A percentile compares a stretch with the other conserved stretches of the same genome.
These are phyloP conservation scores for Solanum gandarillasii DNA, from an alignment of 257 asterid genomes.

Conservation along the genomic window DNA sequence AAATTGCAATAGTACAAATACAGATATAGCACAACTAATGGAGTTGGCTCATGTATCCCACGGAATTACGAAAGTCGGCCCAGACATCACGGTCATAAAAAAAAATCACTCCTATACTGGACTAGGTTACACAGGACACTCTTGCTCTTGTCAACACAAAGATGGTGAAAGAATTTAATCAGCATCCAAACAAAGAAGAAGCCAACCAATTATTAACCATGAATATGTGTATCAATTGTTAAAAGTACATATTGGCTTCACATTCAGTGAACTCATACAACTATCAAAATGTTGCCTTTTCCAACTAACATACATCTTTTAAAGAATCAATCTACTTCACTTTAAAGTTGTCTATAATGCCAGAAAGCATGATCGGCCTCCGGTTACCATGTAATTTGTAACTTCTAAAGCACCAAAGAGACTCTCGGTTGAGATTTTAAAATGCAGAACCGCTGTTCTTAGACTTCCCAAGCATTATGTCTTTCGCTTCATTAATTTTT, in stretches of 20 bases:
- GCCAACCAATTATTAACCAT: not conserved
- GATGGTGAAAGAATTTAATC: not conserved
- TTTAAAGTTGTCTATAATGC: not conserved
- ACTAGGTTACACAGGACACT: not conserved
- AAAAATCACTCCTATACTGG: not conserved
- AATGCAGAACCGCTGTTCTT: slow-evolving; percentile 62
- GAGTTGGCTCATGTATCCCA: not conserved
- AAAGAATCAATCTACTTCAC: not conserved
- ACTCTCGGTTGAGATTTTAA: slow-evolving; percentile 15
- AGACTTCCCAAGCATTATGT: slow-evolving; percentile 54
- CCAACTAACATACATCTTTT: not conserved
- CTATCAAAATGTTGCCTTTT: not conserved
- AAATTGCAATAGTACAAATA: not conserved
- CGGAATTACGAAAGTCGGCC: rapidly evolving
- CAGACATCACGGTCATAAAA: too few species aligned
- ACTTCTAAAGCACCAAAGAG: slow-evolving; percentile 6
- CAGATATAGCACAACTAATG: not conserved
- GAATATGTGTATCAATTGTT: not conserved
- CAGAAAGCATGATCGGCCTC: not conserved
- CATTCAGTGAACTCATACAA: not conserved
- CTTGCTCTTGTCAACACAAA: not conserved
- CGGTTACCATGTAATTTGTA: not conserved
- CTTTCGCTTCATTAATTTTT: slow-evolving; percentile 82
- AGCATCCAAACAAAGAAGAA: not conserved
- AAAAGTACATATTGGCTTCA: not conserved